A percentile compares a stretch with the other conserved stretches of the same genome.
These are phyloP conservation scores for Phytophthora pseudosyringae DNA, from an alignment of 352 stramenopile genomes.

Conservation along the genomic window DNA sequence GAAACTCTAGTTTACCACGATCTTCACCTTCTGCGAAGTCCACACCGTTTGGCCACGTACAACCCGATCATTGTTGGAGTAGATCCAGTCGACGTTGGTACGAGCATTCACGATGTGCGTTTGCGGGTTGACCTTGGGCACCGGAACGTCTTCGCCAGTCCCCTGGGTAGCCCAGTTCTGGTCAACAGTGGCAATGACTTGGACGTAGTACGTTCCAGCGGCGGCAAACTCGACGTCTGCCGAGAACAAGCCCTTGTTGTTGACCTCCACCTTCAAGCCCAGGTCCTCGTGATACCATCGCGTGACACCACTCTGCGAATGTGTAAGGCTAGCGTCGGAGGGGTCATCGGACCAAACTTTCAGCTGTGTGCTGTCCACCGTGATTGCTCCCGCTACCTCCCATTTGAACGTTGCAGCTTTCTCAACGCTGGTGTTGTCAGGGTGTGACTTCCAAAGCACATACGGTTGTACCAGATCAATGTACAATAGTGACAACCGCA, in stretches of 20 bases:
- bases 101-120: slow-evolving; percentile 79
- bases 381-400: slow-evolving; percentile 66
- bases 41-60: slow-evolving; percentile 62
- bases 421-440: slow-evolving; percentile 13
- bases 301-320: slow-evolving; percentile 52
- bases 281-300: slow-evolving; percentile 71
- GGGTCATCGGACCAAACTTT: slow-evolving; percentile 42
- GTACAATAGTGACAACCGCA: slow-evolving; percentile 90
- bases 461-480: slow-evolving; percentile 96
- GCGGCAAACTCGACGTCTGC: slow-evolving; percentile 43
- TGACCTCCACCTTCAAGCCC: slow-evolving; percentile 31
- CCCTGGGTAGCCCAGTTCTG: slow-evolving; percentile 69
- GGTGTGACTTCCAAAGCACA: slow-evolving; percentile 57
- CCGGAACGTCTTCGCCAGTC: slow-evolving; percentile 33
- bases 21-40: slow-evolving; percentile 44
- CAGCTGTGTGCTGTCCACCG: slow-evolving; percentile 65
- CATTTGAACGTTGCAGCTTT: slow-evolving; percentile 45
- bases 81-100: slow-evolving; percentile 63
- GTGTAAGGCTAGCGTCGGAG: slow-evolving; percentile 41
- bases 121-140: slow-evolving; percentile 64
- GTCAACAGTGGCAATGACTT: slow-evolving; percentile 66
- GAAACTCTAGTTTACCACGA: slow-evolving; percentile 26
- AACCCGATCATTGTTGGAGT: slow-evolving; percentile 56
- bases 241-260: slow-evolving; percentile 70
- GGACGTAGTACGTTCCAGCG: slow-evolving; percentile 62